Evolutionary conservation across 805 yeast species (phyloP).

Genomic region (Pichia californica): DNA sequence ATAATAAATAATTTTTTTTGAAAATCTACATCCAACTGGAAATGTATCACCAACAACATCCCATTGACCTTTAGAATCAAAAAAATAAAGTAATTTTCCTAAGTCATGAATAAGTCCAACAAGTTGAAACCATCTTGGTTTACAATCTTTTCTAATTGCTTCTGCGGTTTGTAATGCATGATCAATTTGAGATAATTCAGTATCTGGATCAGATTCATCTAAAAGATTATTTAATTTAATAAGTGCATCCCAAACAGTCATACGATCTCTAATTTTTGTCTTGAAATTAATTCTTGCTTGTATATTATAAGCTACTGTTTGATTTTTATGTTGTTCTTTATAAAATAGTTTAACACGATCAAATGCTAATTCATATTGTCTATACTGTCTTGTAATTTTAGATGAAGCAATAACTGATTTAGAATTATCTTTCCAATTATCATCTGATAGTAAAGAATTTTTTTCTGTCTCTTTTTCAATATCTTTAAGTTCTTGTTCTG

Average conservation of each 20-base stretch:
- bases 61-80: slow-evolving; percentile 72
- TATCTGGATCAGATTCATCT: slow-evolving; percentile 72
- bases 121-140: slow-evolving; percentile 71
- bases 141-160: slow-evolving; percentile 58
- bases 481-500: slow-evolving; percentile 1
- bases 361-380: slow-evolving; percentile 65
- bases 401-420: slow-evolving; percentile 18
- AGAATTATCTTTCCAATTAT: slow-evolving; percentile 20
- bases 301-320: slow-evolving; percentile 65
- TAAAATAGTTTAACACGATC: slow-evolving; percentile 62
- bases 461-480: slow-evolving; percentile 5
- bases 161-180: slow-evolving; percentile 75
- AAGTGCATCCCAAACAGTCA: slow-evolving; percentile 70
- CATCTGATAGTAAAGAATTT: too few relatives aligned
- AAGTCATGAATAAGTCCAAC: slow-evolving; percentile 69
- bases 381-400: slow-evolving; percentile 33
- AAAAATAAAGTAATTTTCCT: slow-evolving; percentile 63
- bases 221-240: slow-evolving; percentile 53
- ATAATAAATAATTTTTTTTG: slow-evolving; percentile 51
- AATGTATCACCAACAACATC: slow-evolving; percentile 77
- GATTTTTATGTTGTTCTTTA: slow-evolving; percentile 60
- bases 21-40: slow-evolving; percentile 66
- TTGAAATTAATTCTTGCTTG: slow-evolving; percentile 69
- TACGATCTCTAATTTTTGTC: slow-evolving; percentile 56
- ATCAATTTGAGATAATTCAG: slow-evolving; percentile 66